These are phyloP conservation scores for Sphaerulina musiva DNA, from an alignment of 2,329 filamentous ascomycete genomes.

Conservation along the genomic window DNA sequence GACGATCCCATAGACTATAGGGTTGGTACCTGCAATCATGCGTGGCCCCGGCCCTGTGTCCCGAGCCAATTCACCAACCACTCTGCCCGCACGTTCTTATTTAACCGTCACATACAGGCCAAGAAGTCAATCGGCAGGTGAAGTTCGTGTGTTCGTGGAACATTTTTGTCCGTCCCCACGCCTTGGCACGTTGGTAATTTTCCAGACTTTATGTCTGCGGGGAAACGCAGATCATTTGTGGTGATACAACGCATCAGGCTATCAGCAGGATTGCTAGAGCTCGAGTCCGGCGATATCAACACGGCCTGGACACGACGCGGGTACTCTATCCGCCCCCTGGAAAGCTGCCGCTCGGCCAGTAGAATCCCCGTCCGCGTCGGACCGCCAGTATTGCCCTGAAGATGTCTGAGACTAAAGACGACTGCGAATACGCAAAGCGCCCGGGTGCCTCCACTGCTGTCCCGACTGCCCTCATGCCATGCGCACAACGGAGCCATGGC, in stretches of 20 bases:
- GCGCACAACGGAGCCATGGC: not conserved
- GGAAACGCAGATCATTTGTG: slow-evolving; percentile 1
- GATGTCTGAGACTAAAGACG: not conserved
- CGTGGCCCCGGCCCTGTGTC: too few relatives aligned
- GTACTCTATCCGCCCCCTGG: not conserved
- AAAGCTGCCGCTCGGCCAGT: not conserved
- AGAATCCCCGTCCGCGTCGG: slow-evolving; percentile 1
- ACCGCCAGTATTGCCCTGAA: not conserved
- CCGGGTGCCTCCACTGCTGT: not conserved
- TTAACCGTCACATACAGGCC: not conserved
- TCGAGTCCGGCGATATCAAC: too few relatives aligned
- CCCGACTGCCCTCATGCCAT: too few relatives aligned
- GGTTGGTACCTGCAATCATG: too few relatives aligned
- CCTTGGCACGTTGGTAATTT: not conserved
- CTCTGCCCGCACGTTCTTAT: too few relatives aligned
- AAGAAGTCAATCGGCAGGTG: not conserved
- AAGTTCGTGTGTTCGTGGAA: slow-evolving; percentile 1
- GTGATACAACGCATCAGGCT: too few relatives aligned
- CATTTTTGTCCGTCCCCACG: not conserved
- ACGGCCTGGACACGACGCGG: not conserved
- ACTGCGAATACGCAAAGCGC: not conserved
- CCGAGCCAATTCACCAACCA: too few relatives aligned
- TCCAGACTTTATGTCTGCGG: not conserved
- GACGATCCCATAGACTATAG: too few relatives aligned
- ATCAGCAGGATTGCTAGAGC: not conserved